Evolutionary conservation across 768 basidiomycete species (phyloP).

Genomic region (Neoboletus brunneissimus): DNA sequence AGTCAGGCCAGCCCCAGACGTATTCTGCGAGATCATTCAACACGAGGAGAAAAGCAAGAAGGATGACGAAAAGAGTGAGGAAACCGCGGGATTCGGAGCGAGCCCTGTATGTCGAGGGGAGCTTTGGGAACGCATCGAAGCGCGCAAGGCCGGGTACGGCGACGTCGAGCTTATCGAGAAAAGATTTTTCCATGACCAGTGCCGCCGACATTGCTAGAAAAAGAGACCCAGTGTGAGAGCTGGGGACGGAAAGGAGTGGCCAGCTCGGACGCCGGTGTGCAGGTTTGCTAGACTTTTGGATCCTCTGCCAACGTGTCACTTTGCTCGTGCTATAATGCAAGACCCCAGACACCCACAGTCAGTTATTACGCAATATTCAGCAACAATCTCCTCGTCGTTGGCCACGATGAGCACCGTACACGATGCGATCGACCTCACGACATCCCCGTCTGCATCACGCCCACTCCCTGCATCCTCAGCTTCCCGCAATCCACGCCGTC

Average conservation of each 20-base stretch:
- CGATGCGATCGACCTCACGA: constrained; percentile 9
- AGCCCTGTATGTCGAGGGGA: constrained; percentile 76
- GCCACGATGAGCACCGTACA: constrained; percentile 20
- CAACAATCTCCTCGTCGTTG: constrained; percentile 9
- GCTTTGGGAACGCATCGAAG: constrained; percentile 87
- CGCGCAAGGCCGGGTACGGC: constrained; percentile 56
- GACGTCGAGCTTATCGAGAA: constrained; percentile 64
- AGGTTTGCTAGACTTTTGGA: background rate
- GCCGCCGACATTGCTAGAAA: constrained; percentile 11
- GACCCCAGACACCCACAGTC: constrained; percentile 17
- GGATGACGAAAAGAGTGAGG: constrained; percentile 67
- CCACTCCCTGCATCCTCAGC: background rate
- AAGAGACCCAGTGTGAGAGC: background rate
- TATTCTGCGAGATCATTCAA: constrained; percentile 90
- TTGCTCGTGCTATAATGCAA: background rate
- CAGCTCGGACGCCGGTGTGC: background rate
- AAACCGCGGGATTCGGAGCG: constrained; percentile 79
- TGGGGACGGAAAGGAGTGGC: background rate
- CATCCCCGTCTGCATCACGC: background rate
- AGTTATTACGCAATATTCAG: constrained; percentile 20
- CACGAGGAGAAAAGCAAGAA: constrained; percentile 69
- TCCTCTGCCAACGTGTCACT: constrained; percentile 13
- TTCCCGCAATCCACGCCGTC: background rate
- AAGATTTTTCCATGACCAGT: constrained; percentile 21
- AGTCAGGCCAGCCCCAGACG: constrained; percentile 91